These are phyloP conservation scores for Begonia fuchsioides DNA, from an alignment of 306 rosid species.

Conservation along the genomic window DNA sequence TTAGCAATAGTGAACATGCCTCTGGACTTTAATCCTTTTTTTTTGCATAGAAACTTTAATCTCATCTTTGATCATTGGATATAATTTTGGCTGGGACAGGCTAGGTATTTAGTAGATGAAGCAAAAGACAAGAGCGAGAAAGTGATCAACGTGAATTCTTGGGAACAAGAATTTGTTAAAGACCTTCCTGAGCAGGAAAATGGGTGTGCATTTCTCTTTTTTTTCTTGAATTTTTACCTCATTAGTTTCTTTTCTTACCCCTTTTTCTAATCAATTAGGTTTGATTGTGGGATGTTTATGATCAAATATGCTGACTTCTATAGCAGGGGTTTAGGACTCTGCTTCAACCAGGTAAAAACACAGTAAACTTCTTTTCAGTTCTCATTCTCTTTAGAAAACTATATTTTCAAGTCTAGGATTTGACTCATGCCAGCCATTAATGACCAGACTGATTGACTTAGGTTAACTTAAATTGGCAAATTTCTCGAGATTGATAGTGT, in stretches of 20 bases:
- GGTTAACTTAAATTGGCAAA: too few relatives aligned
- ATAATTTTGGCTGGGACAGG: conserved; percentile 24
- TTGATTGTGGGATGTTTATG: conserved; percentile 89
- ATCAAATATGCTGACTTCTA: conserved; percentile 89
- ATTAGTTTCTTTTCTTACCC: background rate
- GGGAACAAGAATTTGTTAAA: conserved; percentile 73
- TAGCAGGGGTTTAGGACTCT: conserved; percentile 73
- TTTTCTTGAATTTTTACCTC: background rate
- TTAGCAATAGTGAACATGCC: background rate
- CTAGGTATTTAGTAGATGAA: conserved; percentile 70
- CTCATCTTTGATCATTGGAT: too few relatives aligned
- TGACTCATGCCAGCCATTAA: too few relatives aligned
- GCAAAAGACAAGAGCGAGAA: conserved; percentile 80
- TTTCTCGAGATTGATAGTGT: too few relatives aligned
- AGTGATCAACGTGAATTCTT: conserved; percentile 57
- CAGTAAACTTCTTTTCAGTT: background rate
- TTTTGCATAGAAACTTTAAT: too few relatives aligned
- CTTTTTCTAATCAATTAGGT: conserved; percentile 29
- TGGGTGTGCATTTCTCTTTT: conserved; percentile 37
- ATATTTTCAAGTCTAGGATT: too few relatives aligned
- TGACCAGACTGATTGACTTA: too few relatives aligned
- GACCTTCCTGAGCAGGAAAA: conserved; percentile 90
- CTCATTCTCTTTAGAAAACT: too few relatives aligned
- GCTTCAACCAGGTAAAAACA: conserved; percentile 68
- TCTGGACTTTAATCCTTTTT: too few relatives aligned